These are phyloP conservation scores for Volvox africanus DNA, from an alignment of 139 green algal species.

Conservation along the genomic window DNA sequence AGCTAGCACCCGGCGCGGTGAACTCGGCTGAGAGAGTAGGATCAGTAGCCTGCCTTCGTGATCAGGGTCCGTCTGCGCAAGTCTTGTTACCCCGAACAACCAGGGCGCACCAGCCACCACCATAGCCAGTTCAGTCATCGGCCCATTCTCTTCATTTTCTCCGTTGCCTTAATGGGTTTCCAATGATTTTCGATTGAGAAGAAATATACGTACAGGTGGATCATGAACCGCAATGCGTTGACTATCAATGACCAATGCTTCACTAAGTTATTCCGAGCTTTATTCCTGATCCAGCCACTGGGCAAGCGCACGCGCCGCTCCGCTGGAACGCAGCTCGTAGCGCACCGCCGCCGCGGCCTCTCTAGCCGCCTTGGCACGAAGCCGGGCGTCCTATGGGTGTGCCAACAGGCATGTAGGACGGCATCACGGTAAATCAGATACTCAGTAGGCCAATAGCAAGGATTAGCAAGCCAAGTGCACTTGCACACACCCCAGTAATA, in stretches of 20 bases:
- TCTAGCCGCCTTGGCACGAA: conserved; percentile 27
- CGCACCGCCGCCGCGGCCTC: conserved; percentile 26
- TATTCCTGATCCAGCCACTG: conserved; percentile 43
- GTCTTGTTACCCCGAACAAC: too few species aligned
- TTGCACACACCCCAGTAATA: not conserved
- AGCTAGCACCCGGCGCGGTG: too few species aligned
- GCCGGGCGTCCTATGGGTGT: conserved; percentile 19
- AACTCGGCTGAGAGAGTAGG: too few species aligned
- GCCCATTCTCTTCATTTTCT: not conserved
- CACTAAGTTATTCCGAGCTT: not conserved
- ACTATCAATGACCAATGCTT: not conserved
- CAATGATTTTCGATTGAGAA: too few species aligned
- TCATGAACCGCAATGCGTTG: not conserved
- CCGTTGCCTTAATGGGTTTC: too few species aligned
- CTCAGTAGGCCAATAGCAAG: not conserved
- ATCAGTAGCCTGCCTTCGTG: too few species aligned
- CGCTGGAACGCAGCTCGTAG: conserved; percentile 5
- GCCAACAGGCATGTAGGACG: not conserved
- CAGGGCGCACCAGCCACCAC: too few species aligned
- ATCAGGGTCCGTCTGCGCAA: too few species aligned
- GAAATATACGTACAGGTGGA: too few species aligned
- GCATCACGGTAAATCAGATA: not conserved
- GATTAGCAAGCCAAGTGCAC: too few species aligned
- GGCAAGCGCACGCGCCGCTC: not conserved
- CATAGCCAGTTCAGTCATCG: too few species aligned